These are phyloP conservation scores for Rosellinia necatrix DNA, from an alignment of 2,329 filamentous ascomycete genomes.

Conservation along the genomic window DNA sequence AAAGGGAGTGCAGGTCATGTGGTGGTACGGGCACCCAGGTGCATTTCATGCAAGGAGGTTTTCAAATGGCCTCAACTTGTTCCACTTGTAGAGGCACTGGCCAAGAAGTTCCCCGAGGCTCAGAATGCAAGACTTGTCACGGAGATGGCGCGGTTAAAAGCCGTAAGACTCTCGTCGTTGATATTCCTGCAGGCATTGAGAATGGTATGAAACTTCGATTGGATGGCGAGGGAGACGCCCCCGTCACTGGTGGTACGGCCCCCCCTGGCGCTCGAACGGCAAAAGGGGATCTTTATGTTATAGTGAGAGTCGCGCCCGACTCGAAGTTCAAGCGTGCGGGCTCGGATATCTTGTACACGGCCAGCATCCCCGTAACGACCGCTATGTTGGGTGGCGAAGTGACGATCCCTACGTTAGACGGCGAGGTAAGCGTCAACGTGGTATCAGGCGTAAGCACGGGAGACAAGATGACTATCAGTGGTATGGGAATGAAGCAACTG, in stretches of 20 bases:
- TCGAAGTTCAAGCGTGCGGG: constrained; percentile 86
- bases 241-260: constrained; percentile 72
- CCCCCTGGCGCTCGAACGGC: constrained; percentile 67
- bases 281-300: constrained; percentile 88
- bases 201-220: constrained; percentile 93
- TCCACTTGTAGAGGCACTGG: constrained; percentile 80
- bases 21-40: constrained; percentile 85
- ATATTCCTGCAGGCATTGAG: constrained; percentile 94
- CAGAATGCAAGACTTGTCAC: constrained; percentile 77
- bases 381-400: constrained; percentile 91
- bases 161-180: constrained; percentile 80
- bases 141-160: constrained; percentile 87
- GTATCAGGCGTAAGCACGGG: constrained; percentile 90
- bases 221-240: constrained; percentile 84
- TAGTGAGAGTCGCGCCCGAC: constrained; percentile 87
- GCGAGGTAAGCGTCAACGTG: constrained; percentile 87
- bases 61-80: constrained; percentile 95
- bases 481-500: constrained; percentile 93
- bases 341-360: constrained; percentile 90
- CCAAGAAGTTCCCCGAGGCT: constrained; percentile 73
- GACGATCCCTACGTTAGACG: constrained; percentile 85
- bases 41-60: constrained; percentile 88
- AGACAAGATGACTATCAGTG: constrained; percentile 84
- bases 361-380: constrained; percentile 88
- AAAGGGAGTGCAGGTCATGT: constrained; percentile 76